Conservation (phyloP, 2,329 filamentous ascomycete genomes). For the Orbilia brochopaga region DNA sequence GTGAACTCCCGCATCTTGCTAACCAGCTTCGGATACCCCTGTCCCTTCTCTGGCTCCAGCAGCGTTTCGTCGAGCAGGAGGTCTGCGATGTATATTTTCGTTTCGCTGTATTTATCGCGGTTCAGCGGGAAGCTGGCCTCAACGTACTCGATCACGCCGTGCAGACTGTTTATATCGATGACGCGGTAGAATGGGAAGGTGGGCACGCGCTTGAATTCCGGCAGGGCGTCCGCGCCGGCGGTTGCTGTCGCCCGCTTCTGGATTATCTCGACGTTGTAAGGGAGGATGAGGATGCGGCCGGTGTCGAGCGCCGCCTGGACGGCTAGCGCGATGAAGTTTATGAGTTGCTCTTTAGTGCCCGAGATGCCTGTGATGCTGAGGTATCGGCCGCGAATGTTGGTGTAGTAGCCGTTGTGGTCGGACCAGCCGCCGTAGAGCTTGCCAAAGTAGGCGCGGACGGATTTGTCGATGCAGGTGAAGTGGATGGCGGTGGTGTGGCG, state of each 20-base stretch:
- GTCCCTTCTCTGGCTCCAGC: slow-evolving; percentile 21
- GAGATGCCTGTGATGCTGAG: slow-evolving; percentile 24
- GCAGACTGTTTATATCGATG: slow-evolving; percentile 37
- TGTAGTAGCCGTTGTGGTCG: slow-evolving; percentile 46
- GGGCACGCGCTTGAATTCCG: slow-evolving; percentile 37
- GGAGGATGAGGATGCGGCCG: slow-evolving; percentile 35
- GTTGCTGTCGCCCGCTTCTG: slow-evolving; percentile 36
- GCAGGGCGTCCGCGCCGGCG: slow-evolving; percentile 29
- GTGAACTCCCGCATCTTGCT: slow-evolving; percentile 17
- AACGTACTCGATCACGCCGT: slow-evolving; percentile 29
- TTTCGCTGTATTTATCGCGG: slow-evolving; percentile 30
- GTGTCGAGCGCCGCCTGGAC: slow-evolving; percentile 33
- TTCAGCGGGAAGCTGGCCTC: slow-evolving; percentile 45
- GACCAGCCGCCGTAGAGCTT: slow-evolving; percentile 47
- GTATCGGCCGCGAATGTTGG: slow-evolving; percentile 37
- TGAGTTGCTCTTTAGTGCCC: slow-evolving; percentile 30
- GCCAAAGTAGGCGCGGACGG: slow-evolving; percentile 35
- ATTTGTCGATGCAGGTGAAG: slow-evolving; percentile 45
- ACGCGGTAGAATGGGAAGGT: slow-evolving; percentile 45
- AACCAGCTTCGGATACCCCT: slow-evolving; percentile 21
- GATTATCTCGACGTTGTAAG: slow-evolving; percentile 40
- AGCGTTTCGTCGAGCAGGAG: slow-evolving; percentile 23
- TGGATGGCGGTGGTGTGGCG: slow-evolving; percentile 33
- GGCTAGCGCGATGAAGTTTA: slow-evolving; percentile 36
- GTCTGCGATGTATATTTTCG: slow-evolving; percentile 11